Evolutionary conservation across 345 rosid genomes (phyloP).

Genomic region (Eucalyptus erythrocorys): DNA sequence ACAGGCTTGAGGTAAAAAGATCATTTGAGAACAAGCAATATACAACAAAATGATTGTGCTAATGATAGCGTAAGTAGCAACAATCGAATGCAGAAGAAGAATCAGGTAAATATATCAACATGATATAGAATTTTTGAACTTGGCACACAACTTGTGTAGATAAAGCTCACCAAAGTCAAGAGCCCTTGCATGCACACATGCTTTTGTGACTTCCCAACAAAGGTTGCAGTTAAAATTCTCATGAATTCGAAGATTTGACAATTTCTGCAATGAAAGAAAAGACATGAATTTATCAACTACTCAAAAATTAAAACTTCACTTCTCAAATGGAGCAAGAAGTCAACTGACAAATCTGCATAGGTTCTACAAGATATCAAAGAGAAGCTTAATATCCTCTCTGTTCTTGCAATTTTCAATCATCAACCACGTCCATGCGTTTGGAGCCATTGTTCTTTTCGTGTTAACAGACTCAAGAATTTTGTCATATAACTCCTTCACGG

Average conservation of each 20-base stretch:
- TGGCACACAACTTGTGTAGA: not conserved
- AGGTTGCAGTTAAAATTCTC: slow-evolving; percentile 66
- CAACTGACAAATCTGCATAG: too few relatives aligned
- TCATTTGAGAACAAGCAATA: not conserved
- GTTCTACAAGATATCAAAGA: too few relatives aligned
- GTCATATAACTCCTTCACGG: too few relatives aligned
- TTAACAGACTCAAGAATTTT: too few relatives aligned
- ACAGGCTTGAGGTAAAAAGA: too few relatives aligned
- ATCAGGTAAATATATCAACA: not conserved
- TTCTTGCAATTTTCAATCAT: too few relatives aligned
- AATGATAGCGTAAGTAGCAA: not conserved
- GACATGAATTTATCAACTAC: too few relatives aligned
- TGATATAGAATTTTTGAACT: not conserved
- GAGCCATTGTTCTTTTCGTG: too few relatives aligned
- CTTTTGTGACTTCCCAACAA: slow-evolving; percentile 72
- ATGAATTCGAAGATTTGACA: slow-evolving; percentile 74
- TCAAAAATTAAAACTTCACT: too few relatives aligned
- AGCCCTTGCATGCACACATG: slow-evolving; percentile 63
- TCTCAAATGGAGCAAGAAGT: too few relatives aligned
- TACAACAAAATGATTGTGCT: not conserved
- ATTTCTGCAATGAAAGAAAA: slow-evolving; percentile 39
- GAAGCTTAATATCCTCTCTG: too few relatives aligned
- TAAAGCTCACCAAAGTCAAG: slow-evolving; percentile 55
- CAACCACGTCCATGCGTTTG: too few relatives aligned
- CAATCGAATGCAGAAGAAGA: not conserved